phyloP scores from a whole-genome alignment of 2,329 filamentous ascomycete genomes.

The Cladophialophora psammophila region DNA sequence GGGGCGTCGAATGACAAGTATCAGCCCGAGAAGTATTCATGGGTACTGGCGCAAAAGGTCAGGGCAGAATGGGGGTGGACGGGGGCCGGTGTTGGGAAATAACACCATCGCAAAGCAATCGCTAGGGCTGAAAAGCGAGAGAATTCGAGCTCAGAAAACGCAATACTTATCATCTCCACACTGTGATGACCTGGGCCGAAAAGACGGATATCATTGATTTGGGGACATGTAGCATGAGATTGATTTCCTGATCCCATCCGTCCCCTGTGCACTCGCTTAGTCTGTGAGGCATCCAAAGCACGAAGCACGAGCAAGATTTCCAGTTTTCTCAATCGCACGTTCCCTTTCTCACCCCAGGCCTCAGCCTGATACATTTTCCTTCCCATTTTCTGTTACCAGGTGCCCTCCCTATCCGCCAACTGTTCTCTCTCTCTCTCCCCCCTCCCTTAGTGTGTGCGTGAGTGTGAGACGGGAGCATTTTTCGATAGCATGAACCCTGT shows the following conservation, averaged over 20 bases:
- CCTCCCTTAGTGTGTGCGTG: background rate
- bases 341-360: background rate
- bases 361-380: background rate
- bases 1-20: too few species aligned
- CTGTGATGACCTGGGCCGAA: background rate
- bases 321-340: background rate
- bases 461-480: background rate
- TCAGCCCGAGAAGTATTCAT: too few species aligned
- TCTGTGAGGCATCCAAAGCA: background rate
- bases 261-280: background rate
- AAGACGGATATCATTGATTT: conserved; percentile 20
- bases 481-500: background rate
- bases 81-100: too few species aligned
- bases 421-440: background rate
- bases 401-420: background rate
- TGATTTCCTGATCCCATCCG: conserved; percentile 7
- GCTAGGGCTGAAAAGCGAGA: too few species aligned
- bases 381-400: background rate
- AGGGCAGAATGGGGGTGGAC: too few species aligned
- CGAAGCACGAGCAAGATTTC: background rate
- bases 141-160: too few species aligned
- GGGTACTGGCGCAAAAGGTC: too few species aligned
- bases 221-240: conserved; percentile 14
- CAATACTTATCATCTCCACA: too few species aligned
- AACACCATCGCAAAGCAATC: too few species aligned